Percentiles rank a stretch among this genome's conserved stretches.
phyloP scores from a whole-genome alignment of 2,329 filamentous ascomycete genomes.

The Colletotrichum australisinense region DNA sequence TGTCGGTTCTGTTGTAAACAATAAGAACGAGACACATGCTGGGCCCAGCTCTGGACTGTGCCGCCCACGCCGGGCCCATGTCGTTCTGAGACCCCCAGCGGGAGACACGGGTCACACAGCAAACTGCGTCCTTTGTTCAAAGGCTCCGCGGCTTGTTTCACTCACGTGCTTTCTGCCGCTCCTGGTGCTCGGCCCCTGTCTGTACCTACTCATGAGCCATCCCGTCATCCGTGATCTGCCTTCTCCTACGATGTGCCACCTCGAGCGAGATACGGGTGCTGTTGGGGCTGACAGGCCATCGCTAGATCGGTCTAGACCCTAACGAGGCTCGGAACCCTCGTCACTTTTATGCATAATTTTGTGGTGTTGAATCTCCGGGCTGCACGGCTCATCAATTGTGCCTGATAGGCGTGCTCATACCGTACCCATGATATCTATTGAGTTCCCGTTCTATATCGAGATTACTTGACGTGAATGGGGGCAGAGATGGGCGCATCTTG shows the following conservation, averaged over 20 bases:
- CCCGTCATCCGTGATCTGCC: too few relatives aligned
- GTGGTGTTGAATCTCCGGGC: neutral
- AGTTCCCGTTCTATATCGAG: neutral
- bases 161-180: constrained; percentile 4
- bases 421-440: neutral
- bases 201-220: neutral
- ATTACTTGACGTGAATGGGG: neutral
- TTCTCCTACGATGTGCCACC: neutral
- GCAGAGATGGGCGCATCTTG: neutral
- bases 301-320: neutral
- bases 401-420: neutral
- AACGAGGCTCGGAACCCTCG: neutral
- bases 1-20: neutral
- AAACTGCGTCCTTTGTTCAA: neutral
- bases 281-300: neutral
- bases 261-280: neutral
- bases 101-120: neutral
- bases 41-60: neutral
- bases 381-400: neutral
- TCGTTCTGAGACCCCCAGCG: neutral
- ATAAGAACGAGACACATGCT: neutral
- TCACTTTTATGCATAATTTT: neutral
- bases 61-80: neutral
- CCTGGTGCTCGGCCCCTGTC: neutral
- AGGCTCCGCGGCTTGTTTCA: neutral